Evolutionary conservation across 2,329 filamentous ascomycete species (phyloP).

Genomic region (Beauveria pseudobassiana): DNA sequence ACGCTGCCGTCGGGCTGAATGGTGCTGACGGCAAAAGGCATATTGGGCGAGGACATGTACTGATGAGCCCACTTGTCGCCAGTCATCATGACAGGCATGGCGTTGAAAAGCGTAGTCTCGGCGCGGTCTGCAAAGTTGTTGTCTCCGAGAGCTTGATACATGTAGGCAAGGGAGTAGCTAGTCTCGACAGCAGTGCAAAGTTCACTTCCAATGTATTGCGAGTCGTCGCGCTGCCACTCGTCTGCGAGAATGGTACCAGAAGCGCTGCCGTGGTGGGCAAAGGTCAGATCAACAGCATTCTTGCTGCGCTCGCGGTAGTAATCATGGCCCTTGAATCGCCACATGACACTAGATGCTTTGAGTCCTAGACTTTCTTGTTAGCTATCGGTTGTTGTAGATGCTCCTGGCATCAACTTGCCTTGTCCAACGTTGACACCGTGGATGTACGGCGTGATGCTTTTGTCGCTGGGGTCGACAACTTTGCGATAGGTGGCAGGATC

Average conservation of each 20-base stretch:
- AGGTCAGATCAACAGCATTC: constrained; percentile 29
- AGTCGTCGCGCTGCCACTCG: constrained; percentile 30
- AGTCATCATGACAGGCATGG: constrained; percentile 42
- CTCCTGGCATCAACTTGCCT: constrained; percentile 20
- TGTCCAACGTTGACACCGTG: constrained; percentile 39
- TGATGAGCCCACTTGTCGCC: constrained; percentile 49
- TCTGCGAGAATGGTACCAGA: constrained; percentile 36
- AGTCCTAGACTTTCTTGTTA: constrained; percentile 20
- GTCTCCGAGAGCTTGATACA: constrained; percentile 25
- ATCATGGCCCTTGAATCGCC: constrained; percentile 31
- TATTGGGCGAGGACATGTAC: constrained; percentile 47
- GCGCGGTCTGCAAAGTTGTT: constrained; percentile 40
- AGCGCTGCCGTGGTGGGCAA: constrained; percentile 31
- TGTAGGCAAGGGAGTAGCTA: constrained; percentile 25
- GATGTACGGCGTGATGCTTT: constrained; percentile 23
- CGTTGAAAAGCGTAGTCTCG: constrained; percentile 47
- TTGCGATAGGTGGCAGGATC: constrained; percentile 17
- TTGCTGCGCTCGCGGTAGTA: constrained; percentile 27
- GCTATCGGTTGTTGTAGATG: neutral
- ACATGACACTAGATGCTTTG: constrained; percentile 32
- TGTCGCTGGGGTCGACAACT: constrained; percentile 15
- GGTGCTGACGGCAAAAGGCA: constrained; percentile 37
- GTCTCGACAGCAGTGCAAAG: constrained; percentile 28
- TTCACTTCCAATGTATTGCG: constrained; percentile 29
- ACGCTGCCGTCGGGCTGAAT: constrained; percentile 24